Evolutionary conservation across 495 filamentous ascomycete species (phyloP).

Genomic region (Tuber calosporum): DNA sequence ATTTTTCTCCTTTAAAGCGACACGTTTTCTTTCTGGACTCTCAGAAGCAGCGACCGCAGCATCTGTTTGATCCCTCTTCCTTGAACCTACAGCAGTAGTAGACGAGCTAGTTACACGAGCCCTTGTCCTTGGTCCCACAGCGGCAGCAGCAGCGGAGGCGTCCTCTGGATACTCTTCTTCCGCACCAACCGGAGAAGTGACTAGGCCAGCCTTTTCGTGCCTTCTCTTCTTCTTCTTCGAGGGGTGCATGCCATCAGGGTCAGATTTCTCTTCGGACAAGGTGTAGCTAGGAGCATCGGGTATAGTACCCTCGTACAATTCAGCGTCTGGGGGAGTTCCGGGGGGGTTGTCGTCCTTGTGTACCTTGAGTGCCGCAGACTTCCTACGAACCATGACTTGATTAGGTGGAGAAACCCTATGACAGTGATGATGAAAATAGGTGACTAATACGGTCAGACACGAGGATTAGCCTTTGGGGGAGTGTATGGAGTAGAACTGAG

Average conservation of each 20-base stretch:
- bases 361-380: background rate
- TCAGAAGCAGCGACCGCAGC: background rate
- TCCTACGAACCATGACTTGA: background rate
- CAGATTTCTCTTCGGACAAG: background rate
- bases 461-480: background rate
- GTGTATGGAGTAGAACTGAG: background rate
- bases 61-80: slow-evolving; percentile 7
- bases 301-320: background rate
- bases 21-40: slow-evolving; percentile 21
- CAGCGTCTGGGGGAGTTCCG: background rate
- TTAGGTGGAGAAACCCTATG: background rate
- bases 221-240: background rate
- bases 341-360: background rate
- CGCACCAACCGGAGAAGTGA: background rate
- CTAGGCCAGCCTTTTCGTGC: background rate
- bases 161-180: background rate
- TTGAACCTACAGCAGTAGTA: background rate
- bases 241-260: background rate
- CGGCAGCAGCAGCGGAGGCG: background rate
- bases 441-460: background rate
- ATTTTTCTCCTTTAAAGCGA: slow-evolving; percentile 27
- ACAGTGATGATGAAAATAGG: background rate
- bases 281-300: background rate
- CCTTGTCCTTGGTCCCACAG: background rate
- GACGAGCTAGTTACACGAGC: background rate